Evolutionary conservation across 1,284 basidiomycete species (phyloP).

Genomic region (Fomitopsis betulina): DNA sequence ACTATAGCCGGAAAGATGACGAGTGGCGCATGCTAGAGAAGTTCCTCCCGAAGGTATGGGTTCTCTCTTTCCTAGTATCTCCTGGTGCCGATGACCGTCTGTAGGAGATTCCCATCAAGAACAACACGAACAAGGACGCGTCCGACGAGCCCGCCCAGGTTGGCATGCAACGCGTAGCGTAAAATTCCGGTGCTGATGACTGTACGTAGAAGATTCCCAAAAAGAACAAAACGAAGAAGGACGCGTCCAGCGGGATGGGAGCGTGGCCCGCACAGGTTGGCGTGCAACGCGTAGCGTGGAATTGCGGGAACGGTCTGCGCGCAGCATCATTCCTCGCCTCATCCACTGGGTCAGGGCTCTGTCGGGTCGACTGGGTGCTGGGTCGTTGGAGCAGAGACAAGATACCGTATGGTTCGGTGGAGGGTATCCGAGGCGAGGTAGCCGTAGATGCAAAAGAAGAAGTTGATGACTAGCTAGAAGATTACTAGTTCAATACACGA

Average conservation of each 20-base stretch:
- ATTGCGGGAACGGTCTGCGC: constrained; percentile 65
- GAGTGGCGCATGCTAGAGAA: constrained; percentile 83
- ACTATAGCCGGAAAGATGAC: constrained; percentile 69
- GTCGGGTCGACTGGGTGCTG: constrained; percentile 73
- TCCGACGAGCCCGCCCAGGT: constrained; percentile 62
- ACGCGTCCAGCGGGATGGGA: constrained; percentile 40
- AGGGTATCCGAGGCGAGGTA: constrained; percentile 37
- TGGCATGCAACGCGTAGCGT: constrained; percentile 69
- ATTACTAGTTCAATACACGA: too few species aligned
- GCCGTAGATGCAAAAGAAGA: not conserved
- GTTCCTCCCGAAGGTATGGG: constrained; percentile 68
- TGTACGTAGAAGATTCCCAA: constrained; percentile 56
- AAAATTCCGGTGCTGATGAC: too few species aligned
- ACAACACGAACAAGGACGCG: constrained; percentile 22
- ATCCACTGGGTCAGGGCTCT: constrained; percentile 79
- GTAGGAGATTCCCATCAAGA: constrained; percentile 57
- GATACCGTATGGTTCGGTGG: constrained; percentile 55
- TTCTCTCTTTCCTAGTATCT: not conserved
- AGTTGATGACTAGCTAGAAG: not conserved
- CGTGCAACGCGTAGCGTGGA: constrained; percentile 78
- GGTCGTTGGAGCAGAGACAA: constrained; percentile 63
- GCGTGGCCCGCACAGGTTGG: constrained; percentile 77
- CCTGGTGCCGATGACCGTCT: not conserved
- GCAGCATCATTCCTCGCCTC: constrained; percentile 69
- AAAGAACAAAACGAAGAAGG: constrained; percentile 29